These are phyloP conservation scores for Penicillium sp. DNA, from an alignment of 2,329 filamentous ascomycete species.

Conservation along the genomic window DNA sequence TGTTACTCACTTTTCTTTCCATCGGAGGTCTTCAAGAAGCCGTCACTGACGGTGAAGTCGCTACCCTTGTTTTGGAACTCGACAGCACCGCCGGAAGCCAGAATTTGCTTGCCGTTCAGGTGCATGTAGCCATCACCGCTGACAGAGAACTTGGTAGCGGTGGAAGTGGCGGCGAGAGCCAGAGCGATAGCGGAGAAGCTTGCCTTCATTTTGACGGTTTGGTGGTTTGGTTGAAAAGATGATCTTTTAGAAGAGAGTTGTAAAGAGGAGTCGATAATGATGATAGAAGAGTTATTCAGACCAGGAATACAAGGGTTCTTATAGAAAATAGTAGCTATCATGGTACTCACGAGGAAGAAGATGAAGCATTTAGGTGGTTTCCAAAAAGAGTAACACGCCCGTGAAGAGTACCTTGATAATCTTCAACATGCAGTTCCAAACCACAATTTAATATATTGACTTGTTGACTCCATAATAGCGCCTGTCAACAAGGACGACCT, in stretches of 20 bases:
- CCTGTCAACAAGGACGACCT: background rate
- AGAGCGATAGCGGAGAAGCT: background rate
- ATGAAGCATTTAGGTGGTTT: background rate
- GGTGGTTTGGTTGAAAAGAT: background rate
- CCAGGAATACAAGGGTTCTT: background rate
- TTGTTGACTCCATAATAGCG: background rate
- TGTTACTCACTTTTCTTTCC: background rate
- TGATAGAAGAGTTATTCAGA: background rate
- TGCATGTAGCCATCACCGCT: background rate
- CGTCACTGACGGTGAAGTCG: background rate
- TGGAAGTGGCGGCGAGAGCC: background rate
- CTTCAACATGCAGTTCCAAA: background rate
- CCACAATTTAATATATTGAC: background rate
- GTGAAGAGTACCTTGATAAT: background rate
- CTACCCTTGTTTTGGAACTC: background rate
- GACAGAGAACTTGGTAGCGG: background rate
- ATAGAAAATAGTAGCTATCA: background rate
- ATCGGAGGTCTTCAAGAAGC: background rate
- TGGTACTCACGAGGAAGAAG: background rate
- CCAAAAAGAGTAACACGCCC: background rate
- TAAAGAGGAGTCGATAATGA: background rate
- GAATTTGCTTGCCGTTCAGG: background rate
- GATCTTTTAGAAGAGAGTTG: background rate
- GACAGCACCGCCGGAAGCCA: background rate
- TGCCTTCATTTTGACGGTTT: background rate